Percentiles rank a stretch among this genome's conserved stretches.
Evolutionary conservation across 345 rosid species (phyloP).

Genomic region (Eucalyptus marginata): DNA sequence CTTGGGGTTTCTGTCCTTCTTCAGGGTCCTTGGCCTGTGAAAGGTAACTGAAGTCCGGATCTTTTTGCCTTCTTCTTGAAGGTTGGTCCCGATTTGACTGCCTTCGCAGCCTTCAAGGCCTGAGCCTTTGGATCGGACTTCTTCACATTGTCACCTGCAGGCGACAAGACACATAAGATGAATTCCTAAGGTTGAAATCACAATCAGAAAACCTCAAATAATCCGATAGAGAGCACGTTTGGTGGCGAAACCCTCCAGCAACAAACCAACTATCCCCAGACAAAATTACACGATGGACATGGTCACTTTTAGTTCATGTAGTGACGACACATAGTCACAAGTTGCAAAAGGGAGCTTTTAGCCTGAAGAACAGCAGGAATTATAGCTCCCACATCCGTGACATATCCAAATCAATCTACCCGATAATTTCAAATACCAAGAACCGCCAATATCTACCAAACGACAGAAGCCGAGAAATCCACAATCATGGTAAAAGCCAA

Average conservation of each 20-base stretch:
- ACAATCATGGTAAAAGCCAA: not conserved
- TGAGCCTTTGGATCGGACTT: slow-evolving; percentile 80
- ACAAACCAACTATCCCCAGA: not conserved
- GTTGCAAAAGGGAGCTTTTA: not conserved
- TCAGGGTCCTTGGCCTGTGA: slow-evolving; percentile 85
- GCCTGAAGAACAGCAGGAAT: not conserved
- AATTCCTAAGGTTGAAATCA: not conserved
- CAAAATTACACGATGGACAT: not conserved
- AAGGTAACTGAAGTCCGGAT: slow-evolving; percentile 81
- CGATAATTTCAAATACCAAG: not conserved
- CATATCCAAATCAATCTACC: not conserved
- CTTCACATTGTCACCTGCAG: slow-evolving; percentile 31
- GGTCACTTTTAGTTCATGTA: not conserved
- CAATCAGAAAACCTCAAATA: not conserved
- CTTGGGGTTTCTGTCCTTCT: slow-evolving; percentile 69
- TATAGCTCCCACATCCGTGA: not conserved
- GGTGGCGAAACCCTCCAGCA: not conserved
- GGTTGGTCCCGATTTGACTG: slow-evolving; percentile 69
- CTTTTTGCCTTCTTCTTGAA: slow-evolving; percentile 82
- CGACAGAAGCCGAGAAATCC: not conserved
- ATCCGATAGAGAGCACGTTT: not conserved
- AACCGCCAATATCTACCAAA: not conserved
- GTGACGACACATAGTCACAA: not conserved
- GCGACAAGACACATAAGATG: not conserved
- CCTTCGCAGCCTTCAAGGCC: slow-evolving; percentile 82